Base-by-base conservation (phyloP, 2,329 filamentous ascomycete genomes). In the Sclerotinia borealis region DNA sequence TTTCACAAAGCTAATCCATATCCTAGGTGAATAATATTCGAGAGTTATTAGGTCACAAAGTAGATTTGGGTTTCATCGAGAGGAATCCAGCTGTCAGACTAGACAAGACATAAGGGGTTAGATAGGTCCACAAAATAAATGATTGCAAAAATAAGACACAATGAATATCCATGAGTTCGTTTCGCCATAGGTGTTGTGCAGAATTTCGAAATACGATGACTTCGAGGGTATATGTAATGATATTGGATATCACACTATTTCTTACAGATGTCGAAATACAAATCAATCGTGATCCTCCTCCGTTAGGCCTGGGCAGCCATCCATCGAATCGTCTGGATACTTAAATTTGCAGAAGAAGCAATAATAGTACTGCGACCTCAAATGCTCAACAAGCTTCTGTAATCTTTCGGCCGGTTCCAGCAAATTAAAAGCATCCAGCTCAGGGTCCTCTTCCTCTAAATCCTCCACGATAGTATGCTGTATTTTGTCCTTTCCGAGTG, bases 331-430 rank as follows among this genome's bases (percentile, higher is more conserved):
- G 72, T 92, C 86, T 0, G 86, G 83, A 74, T 97, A 99, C 59
- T 80, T 80, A 76, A 83, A 89, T 75, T 97, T 98, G 77, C 95
- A 99, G 90, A 93, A 99, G 74, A 97, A 96, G 78, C 95, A 99
- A 74, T 99, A 99, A 50, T 81, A 77, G 72, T 92, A 85, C 72
- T 83, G 83, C 55, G 85, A 79, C 43, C 95, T 83, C 61, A 99
- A 75, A 75, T 90, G 87, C 22, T 78, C 75, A 11, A 96, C 82
- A 17, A 96, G 75, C 69, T 80, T 85, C 10, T 79, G 77, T 66
- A 98, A 77, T 68, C 85, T 84, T 70, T 96, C 89, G 1, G 78
- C 78, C 1, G 85, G 79, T 27, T 86, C 83, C 50, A 93, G 78
- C 1, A 82, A 83, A 71, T 92, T 86, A 71, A 96, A 97, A 63